phyloP scores from a whole-genome alignment of 768 basidiomycete species.

The Naganishia antarctica region DNA sequence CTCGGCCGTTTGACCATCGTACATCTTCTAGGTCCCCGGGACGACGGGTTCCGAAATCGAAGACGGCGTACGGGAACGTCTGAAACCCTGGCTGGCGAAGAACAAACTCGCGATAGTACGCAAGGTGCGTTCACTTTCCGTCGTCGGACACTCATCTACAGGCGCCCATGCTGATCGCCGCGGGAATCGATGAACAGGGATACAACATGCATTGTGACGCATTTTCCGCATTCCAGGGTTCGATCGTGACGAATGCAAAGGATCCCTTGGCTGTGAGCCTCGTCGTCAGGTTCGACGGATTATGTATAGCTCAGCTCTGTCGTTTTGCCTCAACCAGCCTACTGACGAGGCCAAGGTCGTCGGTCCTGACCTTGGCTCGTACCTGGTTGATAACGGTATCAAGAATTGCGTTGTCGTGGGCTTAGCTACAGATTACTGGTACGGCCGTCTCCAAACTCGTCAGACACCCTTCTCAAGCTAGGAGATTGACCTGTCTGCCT shows the following conservation, averaged over 20 bases:
- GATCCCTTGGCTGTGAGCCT: background rate
- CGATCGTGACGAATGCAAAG: background rate
- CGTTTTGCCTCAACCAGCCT: background rate
- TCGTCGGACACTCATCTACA: too few species aligned
- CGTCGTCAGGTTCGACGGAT: too few species aligned
- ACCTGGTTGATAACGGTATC: conserved; percentile 27
- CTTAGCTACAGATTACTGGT: conserved; percentile 11
- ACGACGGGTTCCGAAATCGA: conserved; percentile 62
- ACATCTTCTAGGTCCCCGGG: conserved; percentile 55
- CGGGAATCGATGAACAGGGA: conserved; percentile 49
- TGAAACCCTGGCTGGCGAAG: conserved; percentile 48
- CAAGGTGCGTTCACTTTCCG: conserved; percentile 40
- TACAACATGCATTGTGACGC: conserved; percentile 34
- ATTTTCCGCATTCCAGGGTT: conserved; percentile 21
- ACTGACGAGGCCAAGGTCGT: background rate
- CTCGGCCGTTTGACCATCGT: too few species aligned
- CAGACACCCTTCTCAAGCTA: background rate
- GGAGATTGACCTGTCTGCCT: background rate
- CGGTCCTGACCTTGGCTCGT: conserved; percentile 3
- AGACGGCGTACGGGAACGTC: conserved; percentile 55
- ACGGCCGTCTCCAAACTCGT: background rate
- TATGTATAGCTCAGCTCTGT: background rate
- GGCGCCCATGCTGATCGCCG: background rate
- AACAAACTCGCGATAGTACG: conserved; percentile 36
- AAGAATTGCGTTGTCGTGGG: conserved; percentile 29